Percentiles rank a stretch among this genome's conserved stretches.
Conservation (phyloP, 495 filamentous ascomycete species). For the Penicillium parvum region DNA sequence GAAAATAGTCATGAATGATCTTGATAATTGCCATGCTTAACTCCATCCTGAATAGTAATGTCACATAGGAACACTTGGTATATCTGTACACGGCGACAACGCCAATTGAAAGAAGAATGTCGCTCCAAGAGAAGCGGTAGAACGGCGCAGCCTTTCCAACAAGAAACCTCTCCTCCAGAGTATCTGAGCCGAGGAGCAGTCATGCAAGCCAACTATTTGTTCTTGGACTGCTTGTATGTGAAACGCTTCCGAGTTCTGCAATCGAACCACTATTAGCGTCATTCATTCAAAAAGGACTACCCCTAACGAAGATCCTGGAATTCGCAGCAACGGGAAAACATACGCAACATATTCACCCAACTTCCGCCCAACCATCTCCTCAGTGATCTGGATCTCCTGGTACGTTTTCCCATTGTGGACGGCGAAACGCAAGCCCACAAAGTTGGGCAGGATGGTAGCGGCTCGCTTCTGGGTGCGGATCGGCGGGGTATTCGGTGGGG, state of each 20-base stretch:
- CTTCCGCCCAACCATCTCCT: conserved; percentile 98
- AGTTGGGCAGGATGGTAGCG: conserved; percentile 93
- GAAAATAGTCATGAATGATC: conserved; percentile 10
- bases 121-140: too few species aligned
- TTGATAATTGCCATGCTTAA: conserved; percentile 19
- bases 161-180: not conserved
- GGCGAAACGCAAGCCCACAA: conserved; percentile 89
- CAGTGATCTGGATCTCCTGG: conserved; percentile 79
- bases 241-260: conserved; percentile 83
- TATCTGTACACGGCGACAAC: conserved; percentile 32
- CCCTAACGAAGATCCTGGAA: too few species aligned
- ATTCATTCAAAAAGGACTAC: not conserved
- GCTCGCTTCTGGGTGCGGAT: conserved; percentile 85
- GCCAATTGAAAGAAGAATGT: too few species aligned
- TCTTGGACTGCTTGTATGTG: conserved; percentile 72
- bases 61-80: conserved; percentile 19
- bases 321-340: conserved; percentile 35
- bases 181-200: conserved; percentile 4
- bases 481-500: conserved; percentile 61
- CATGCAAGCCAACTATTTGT: conserved; percentile 48
- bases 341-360: conserved; percentile 92
- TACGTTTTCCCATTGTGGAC: conserved; percentile 96
- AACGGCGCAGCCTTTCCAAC: too few species aligned
- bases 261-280: not conserved
- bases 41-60: conserved; percentile 30